Evolutionary conservation across 1,284 basidiomycete species (phyloP), one percentile per base, ranked within the genome.

Genomic region (Moniliophthora roreri): DNA sequence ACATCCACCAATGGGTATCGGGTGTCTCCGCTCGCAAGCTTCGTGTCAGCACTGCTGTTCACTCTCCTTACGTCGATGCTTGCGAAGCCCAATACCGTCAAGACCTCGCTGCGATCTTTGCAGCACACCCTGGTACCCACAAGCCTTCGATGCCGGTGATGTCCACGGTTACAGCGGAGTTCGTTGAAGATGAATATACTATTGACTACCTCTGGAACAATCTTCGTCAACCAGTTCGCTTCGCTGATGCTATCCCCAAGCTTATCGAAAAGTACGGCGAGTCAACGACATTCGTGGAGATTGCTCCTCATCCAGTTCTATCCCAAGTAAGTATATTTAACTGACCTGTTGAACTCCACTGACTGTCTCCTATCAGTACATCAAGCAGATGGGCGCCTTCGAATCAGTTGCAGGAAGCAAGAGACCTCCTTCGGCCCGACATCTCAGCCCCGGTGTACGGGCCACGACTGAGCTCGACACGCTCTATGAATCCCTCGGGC

Each of bases 161-260:
- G 20, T 53, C 51, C 18, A 53, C 51, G 15, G 44, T 53, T 13
- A 53, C 51, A 8, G 51, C 45, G n/a, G 36, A 44, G 34, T 37
- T 28, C 11, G 10, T 48, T 9, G 8, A n/a, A 5, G 38, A n/a
- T 5, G 44, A 36, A 11, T 48, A 48, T n/a, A 39, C 44, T 6
- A 28, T 35, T n/a, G 44, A 47, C 15, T 48, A 53, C 21, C 18
- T 53, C 10, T 53, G 51, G 51, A 45, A 48, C 34, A 53, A 53
- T 45, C 35, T 45, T 35, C 44, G 51, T 15, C 34, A 40, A 13
- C 34, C 51, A 18, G 51, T 53, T 7, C 51, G 32, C 9, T 53
- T 53, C 37, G 20, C 23, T 32, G 36, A 48, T 10, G 51, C 44
- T 18, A 39, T 47, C 11, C 18, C 20, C 2, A 37, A 34, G 9